phyloP scores from a whole-genome alignment of 805 yeast genomes.

The Ogataea parapolymorpha region DNA sequence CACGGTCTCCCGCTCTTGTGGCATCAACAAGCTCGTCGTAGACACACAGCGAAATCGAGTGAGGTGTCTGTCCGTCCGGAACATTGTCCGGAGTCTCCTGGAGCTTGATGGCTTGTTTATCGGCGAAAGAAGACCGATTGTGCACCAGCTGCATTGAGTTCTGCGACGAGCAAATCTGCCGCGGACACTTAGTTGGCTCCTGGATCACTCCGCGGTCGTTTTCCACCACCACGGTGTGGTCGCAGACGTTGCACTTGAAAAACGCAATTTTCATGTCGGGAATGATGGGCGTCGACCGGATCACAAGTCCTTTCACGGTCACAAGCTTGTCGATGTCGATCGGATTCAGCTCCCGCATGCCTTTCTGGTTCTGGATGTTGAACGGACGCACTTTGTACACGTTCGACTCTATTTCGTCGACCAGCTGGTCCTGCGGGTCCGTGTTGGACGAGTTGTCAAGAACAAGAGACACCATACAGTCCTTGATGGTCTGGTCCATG shows the following conservation, averaged over 20 bases:
- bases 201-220: conserved; percentile 92
- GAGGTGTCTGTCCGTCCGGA: conserved; percentile 99
- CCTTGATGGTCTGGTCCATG: conserved; percentile 95
- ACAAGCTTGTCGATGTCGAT: conserved; percentile 92
- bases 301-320: conserved; percentile 83
- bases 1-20: conserved; percentile 94
- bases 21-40: conserved; percentile 95
- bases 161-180: conserved; percentile 74
- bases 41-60: conserved; percentile 87
- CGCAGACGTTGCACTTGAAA: conserved; percentile 92
- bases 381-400: conserved; percentile 87
- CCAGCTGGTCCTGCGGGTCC: conserved; percentile 43
- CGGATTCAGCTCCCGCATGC: conserved; percentile 92
- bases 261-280: conserved; percentile 98
- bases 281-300: conserved; percentile 84
- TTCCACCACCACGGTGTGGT: conserved; percentile 86
- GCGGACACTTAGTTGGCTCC: conserved; percentile 92
- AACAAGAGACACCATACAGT: conserved; percentile 74
- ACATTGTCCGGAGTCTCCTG: conserved; percentile 84
- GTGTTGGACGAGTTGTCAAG: conserved; percentile 44
- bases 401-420: conserved; percentile 70
- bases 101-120: conserved; percentile 88
- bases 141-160: conserved; percentile 90
- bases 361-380: conserved; percentile 68
- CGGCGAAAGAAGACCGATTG: conserved; percentile 89